These are phyloP conservation scores for Sporothrix mexicana DNA, from an alignment of 2,329 filamentous ascomycete genomes.

Conservation along the genomic window DNA sequence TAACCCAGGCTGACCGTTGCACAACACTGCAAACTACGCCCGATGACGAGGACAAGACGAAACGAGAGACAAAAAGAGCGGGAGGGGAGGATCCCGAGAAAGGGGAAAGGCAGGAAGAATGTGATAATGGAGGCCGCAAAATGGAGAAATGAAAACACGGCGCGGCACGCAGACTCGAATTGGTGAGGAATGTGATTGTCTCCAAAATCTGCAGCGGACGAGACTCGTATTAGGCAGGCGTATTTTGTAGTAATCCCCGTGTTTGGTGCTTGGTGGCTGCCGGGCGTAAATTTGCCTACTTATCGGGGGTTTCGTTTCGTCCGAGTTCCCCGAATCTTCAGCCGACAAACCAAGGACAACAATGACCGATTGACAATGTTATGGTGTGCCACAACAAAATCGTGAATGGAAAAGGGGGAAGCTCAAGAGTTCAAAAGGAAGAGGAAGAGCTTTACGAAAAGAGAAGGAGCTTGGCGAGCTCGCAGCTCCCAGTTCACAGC, in stretches of 20 bases:
- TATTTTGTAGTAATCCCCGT: too few relatives aligned
- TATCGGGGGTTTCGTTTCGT: constrained; percentile 11
- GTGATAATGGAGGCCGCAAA: not conserved
- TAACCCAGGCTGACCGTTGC: not conserved
- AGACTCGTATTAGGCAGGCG: not conserved
- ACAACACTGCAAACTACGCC: not conserved
- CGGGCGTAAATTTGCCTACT: not conserved
- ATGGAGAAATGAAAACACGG: not conserved
- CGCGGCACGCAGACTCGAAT: not conserved
- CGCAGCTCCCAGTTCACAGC: too few relatives aligned
- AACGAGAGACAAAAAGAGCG: not conserved
- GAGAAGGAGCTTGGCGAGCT: too few relatives aligned
- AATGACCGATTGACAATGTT: too few relatives aligned
- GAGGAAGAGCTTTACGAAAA: too few relatives aligned
- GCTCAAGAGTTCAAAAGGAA: too few relatives aligned
- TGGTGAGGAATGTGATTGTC: constrained; percentile 6
- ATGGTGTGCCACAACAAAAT: too few relatives aligned
- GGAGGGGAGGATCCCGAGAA: too few relatives aligned
- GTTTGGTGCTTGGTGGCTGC: not conserved
- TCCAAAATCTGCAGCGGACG: constrained; percentile 13
- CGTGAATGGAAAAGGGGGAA: too few relatives aligned
- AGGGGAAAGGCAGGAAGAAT: not conserved
- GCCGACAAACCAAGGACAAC: too few relatives aligned
- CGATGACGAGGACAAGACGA: constrained; percentile 9
- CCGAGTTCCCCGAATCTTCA: not conserved